Evolutionary conservation across 139 green algal genomes (phyloP).

Genomic region (Mesostigma viride): DNA sequence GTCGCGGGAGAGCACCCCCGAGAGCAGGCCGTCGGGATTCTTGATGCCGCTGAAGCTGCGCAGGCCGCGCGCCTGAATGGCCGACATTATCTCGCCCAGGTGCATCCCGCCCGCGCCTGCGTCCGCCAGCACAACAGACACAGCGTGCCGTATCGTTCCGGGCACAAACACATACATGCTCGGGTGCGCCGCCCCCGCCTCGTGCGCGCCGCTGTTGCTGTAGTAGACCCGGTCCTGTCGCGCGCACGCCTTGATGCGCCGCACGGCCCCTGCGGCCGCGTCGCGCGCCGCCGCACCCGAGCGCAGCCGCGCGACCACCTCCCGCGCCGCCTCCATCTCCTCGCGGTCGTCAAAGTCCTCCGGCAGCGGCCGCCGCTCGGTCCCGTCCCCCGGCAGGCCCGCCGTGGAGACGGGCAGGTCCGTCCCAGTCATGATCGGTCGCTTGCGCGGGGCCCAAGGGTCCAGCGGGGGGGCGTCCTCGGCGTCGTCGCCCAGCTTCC

Average conservation of each 20-base stretch:
- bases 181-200: background rate
- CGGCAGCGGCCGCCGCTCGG: background rate
- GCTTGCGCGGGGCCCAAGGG: background rate
- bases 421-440: background rate
- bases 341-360: too few relatives aligned
- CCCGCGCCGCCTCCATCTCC: too few relatives aligned
- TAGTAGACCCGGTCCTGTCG: slow-evolving; percentile 5
- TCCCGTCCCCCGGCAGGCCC: background rate
- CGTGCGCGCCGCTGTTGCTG: background rate
- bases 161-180: background rate
- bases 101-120: background rate
- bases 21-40: background rate
- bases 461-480: background rate
- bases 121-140: background rate
- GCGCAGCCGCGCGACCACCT: too few relatives aligned
- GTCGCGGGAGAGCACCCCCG: background rate
- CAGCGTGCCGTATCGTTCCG: background rate
- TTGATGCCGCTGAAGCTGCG: background rate
- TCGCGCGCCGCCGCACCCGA: background rate
- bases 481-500: background rate
- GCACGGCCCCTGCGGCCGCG: too few relatives aligned
- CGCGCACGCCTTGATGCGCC: background rate
- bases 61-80: too few relatives aligned
- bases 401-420: background rate
- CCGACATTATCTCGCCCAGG: too few relatives aligned